Evolutionary conservation across 1,284 basidiomycete genomes (phyloP).

Genomic region (Gymnopus androsaceus): DNA sequence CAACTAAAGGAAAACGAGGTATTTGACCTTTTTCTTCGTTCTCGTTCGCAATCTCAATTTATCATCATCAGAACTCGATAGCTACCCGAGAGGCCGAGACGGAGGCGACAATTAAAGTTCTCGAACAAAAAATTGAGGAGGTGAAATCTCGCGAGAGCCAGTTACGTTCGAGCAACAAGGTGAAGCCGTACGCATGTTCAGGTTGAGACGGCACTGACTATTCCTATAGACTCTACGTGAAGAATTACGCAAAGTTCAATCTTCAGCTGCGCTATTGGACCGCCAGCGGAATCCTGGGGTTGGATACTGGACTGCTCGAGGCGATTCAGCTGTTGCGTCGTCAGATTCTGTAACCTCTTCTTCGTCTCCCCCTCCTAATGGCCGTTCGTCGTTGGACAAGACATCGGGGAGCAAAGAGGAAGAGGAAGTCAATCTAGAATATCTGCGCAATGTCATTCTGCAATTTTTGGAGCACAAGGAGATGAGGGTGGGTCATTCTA

Average conservation of each 20-base stretch:
- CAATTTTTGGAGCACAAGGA: slow-evolving; percentile 92
- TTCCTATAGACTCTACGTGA: slow-evolving; percentile 75
- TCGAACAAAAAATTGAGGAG: slow-evolving; percentile 68
- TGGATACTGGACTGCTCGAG: slow-evolving; percentile 79
- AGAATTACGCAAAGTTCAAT: slow-evolving; percentile 91
- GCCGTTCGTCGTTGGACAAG: slow-evolving; percentile 43
- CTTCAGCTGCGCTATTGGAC: slow-evolving; percentile 86
- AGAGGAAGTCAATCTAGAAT: slow-evolving; percentile 94
- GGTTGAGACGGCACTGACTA: background rate
- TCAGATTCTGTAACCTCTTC: slow-evolving; percentile 50
- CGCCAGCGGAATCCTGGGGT: slow-evolving; percentile 89
- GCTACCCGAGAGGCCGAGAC: slow-evolving; percentile 48
- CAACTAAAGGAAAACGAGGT: slow-evolving; percentile 64
- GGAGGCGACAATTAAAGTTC: slow-evolving; percentile 42
- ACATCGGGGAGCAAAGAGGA: slow-evolving; percentile 50
- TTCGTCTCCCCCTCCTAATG: slow-evolving; percentile 42
- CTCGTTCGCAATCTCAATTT: background rate
- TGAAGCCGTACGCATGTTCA: slow-evolving; percentile 25
- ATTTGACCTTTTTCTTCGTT: slow-evolving; percentile 19
- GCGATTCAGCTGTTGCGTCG: slow-evolving; percentile 40
- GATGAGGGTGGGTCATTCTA: slow-evolving; percentile 50
- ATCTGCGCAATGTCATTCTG: slow-evolving; percentile 89
- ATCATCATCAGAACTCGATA: slow-evolving; percentile 40
- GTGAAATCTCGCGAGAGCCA: slow-evolving; percentile 64
- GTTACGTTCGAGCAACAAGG: slow-evolving; percentile 75